Base-by-base conservation (phyloP, 805 yeast species). In the Suhomyces canberraensis region DNA sequence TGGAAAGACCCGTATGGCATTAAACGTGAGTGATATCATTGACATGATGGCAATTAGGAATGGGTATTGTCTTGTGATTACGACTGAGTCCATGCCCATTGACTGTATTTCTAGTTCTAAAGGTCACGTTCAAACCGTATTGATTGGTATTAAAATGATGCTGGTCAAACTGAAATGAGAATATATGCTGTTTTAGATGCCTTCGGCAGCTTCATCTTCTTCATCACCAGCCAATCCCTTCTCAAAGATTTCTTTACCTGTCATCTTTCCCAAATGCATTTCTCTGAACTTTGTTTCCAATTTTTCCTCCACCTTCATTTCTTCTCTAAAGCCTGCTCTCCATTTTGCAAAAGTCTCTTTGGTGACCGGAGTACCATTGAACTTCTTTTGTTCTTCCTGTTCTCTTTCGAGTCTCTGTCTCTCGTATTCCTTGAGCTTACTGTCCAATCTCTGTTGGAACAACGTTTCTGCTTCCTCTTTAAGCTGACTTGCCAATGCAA, bases 191-290 rank as follows among this genome's bases (percentile, higher is more conserved):
- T n/a, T n/a, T n/a, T n/a, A n/a, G n/a, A n/a, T n/a, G n/a, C n/a
- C n/a, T n/a, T n/a, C n/a, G n/a, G n/a, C n/a, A n/a, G n/a, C n/a
- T n/a, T n/a, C n/a, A 20, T 57, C 62, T 8, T 59, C 70, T 16
- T 66, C 80, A 24, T 76, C 81, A 35, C 81, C 82, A 28, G 84
- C 95, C 48, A 93, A 73, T 30, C 98, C 98, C 52, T 74, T 74
- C 55, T 89, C 98, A 54, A 91, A 91, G 42, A 93, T 84, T 61
- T 88, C 91, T 50, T 78, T 75, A 16, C 98, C 98, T 0, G 95
- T 81, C 52, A 89, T 61, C 60, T 81, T 84, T 6, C 93, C 95
- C 29, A 71, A 73, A 54, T 84, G 91, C 52, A 80, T 75, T n/a
- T 56, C 57, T 25, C 64, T 58, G 42, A 74, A 73, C 46, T 86